Percentiles rank a stretch among this genome's conserved stretches.
These are phyloP conservation scores for Mycothermus thermophilus DNA, from an alignment of 495 filamentous ascomycete species.

Conservation along the genomic window DNA sequence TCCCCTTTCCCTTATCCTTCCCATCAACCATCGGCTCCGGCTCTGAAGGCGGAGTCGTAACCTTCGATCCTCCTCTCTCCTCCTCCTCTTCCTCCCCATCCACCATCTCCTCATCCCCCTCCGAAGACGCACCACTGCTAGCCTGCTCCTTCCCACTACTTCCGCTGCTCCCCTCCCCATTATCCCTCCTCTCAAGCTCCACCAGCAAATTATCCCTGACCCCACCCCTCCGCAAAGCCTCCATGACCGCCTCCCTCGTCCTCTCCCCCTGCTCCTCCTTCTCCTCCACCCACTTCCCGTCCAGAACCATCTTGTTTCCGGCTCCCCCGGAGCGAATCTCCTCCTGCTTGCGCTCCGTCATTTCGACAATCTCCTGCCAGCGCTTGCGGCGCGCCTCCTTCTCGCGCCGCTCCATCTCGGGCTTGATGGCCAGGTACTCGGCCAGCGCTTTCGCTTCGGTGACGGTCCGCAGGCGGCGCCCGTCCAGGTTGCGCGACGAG, in stretches of 20 bases:
- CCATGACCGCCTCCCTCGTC: conserved; percentile 68
- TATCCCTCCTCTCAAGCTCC: too few relatives aligned
- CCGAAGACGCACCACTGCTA: conserved; percentile 18
- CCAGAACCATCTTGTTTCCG: conserved; percentile 48
- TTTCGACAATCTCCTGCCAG: conserved; percentile 74
- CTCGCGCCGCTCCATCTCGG: conserved; percentile 89
- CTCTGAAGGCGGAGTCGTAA: conserved; percentile 23
- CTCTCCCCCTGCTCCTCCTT: conserved; percentile 75
- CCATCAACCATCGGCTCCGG: conserved; percentile 10
- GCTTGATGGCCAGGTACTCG: conserved; percentile 88
- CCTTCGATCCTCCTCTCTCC: conserved; percentile 24
- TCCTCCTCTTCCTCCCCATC: conserved; percentile 24
- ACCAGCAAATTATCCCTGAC: conserved; percentile 34
- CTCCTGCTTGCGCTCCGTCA: conserved; percentile 66
- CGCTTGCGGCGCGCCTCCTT: conserved; percentile 66
- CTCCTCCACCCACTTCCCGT: conserved; percentile 86
- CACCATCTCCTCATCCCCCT: conserved; percentile 22
- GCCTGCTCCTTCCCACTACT: not conserved
- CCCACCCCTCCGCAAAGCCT: conserved; percentile 57
- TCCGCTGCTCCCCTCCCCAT: conserved; percentile 18
- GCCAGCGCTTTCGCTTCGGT: conserved; percentile 89
- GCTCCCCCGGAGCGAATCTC: conserved; percentile 49
- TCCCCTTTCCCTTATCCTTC: conserved; percentile 5
- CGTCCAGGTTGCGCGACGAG: conserved; percentile 86
- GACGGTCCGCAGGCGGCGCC: conserved; percentile 76